Evolutionary conservation across 164 flowering plant species (phyloP).

Genomic region (Liquidambar formosana): DNA sequence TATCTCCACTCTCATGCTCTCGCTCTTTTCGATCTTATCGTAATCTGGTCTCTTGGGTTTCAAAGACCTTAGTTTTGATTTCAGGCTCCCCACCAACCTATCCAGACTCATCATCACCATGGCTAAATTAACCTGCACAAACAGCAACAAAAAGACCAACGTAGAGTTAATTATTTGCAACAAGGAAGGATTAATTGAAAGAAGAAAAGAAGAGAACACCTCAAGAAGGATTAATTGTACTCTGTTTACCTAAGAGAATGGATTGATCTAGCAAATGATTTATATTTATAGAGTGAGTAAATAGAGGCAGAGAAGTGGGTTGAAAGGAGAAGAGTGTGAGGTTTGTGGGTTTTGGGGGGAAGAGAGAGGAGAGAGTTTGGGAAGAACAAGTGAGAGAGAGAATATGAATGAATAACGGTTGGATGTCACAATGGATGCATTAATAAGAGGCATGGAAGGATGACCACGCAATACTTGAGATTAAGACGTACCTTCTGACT

Average conservation of each 20-base stretch:
- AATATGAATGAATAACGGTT: constrained; percentile 11
- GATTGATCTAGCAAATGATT: too few species aligned
- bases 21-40: constrained; percentile 78
- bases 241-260: too few species aligned
- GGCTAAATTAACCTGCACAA: not conserved
- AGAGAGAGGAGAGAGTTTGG: constrained; percentile 10
- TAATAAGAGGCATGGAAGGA: constrained; percentile 14
- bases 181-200: not conserved
- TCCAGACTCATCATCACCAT: constrained; percentile 59
- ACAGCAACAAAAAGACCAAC: too few species aligned
- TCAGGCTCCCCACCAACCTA: constrained; percentile 49
- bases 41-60: constrained; percentile 49
- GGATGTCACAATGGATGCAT: not conserved
- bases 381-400: constrained; percentile 13
- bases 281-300: too few species aligned
- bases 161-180: not conserved
- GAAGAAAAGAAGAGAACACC: not conserved
- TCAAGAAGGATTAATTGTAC: too few species aligned
- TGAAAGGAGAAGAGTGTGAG: too few species aligned
- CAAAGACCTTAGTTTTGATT: constrained; percentile 54
- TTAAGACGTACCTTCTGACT: not conserved
- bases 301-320: not conserved
- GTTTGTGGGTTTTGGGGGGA: too few species aligned
- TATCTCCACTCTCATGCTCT: constrained; percentile 82
- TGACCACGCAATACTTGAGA: constrained; percentile 16